phyloP scores from a whole-genome alignment of 208 protist genomes.

The Strigomonas galati region DNA sequence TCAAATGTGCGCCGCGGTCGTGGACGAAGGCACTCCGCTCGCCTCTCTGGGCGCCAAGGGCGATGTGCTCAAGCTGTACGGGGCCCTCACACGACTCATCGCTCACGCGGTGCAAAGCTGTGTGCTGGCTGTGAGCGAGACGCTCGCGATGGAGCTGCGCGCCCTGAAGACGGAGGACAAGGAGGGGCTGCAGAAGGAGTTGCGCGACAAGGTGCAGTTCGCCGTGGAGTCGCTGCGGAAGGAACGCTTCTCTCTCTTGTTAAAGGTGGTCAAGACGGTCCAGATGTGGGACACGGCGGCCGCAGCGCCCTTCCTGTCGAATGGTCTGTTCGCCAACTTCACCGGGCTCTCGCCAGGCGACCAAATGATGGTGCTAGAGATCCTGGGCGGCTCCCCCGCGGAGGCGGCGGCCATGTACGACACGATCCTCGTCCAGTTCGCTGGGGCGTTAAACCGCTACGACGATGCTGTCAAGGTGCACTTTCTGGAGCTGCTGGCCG shows the following conservation, averaged over 20 bases:
- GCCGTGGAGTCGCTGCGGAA: constrained; percentile 8
- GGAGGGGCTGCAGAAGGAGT: neutral
- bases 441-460: constrained; percentile 14
- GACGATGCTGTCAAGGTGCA: constrained; percentile 19
- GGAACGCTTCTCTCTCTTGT: neutral
- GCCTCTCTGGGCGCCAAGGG: constrained; percentile 23
- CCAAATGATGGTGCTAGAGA: constrained; percentile 19
- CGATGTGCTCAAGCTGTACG: constrained; percentile 21
- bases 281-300: neutral
- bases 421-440: constrained; percentile 24
- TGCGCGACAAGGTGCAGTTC: constrained; percentile 1
- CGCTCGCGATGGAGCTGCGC: constrained; percentile 51
- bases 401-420: constrained; percentile 10
- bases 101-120: constrained; percentile 4
- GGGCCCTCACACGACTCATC: constrained; percentile 14
- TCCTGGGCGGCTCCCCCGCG: constrained; percentile 7
- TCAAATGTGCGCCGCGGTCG: constrained; percentile 39
- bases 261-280: neutral
- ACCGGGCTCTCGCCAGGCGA: constrained; percentile 2
- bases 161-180: constrained; percentile 4
- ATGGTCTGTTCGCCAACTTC: constrained; percentile 24
- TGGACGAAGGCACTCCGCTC: constrained; percentile 29
- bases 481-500: constrained; percentile 16
- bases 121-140: constrained; percentile 44
- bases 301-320: constrained; percentile 4